Percentiles rank a stretch among this genome's conserved stretches.
These are phyloP conservation scores for Schizosaccharomyces versatilis DNA, from an alignment of 1,139 yeast species.

Conservation along the genomic window DNA sequence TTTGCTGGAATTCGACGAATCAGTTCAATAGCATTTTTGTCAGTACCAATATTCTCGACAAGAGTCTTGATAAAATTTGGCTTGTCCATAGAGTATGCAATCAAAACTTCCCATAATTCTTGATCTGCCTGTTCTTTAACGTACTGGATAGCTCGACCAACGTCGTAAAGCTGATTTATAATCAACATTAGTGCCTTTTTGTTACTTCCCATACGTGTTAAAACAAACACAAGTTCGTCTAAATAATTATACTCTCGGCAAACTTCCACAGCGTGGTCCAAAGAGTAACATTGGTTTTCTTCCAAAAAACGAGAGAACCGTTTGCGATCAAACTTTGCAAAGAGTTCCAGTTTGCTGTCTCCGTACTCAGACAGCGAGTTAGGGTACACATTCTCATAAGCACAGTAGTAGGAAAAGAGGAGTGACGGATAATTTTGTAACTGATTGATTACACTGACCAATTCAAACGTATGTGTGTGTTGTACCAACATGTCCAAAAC, in stretches of 20 bases:
- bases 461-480: slow-evolving; percentile 9
- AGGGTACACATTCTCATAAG: slow-evolving; percentile 33
- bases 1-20: slow-evolving; percentile 41
- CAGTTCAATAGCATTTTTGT: slow-evolving; percentile 47
- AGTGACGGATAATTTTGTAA: slow-evolving; percentile 24
- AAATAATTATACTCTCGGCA: slow-evolving; percentile 34
- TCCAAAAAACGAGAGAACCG: slow-evolving; percentile 36
- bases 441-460: slow-evolving; percentile 24
- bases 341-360: slow-evolving; percentile 41
- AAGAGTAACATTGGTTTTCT: slow-evolving; percentile 34
- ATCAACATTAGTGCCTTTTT: slow-evolving; percentile 54
- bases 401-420: slow-evolving; percentile 38
- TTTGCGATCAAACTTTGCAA: slow-evolving; percentile 35
- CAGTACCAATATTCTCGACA: slow-evolving; percentile 32
- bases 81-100: slow-evolving; percentile 46
- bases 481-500: slow-evolving; percentile 7
- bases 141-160: slow-evolving; percentile 59
- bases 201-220: slow-evolving; percentile 69
- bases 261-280: slow-evolving; percentile 43
- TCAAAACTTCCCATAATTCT: slow-evolving; percentile 58
- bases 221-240: slow-evolving; percentile 57
- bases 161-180: slow-evolving; percentile 54
- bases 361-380: slow-evolving; percentile 35
- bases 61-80: slow-evolving; percentile 57
- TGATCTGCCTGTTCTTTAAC: slow-evolving; percentile 50